Base-by-base conservation (phyloP, 495 filamentous ascomycete genomes). In the Podospora fimiseda region DNA sequence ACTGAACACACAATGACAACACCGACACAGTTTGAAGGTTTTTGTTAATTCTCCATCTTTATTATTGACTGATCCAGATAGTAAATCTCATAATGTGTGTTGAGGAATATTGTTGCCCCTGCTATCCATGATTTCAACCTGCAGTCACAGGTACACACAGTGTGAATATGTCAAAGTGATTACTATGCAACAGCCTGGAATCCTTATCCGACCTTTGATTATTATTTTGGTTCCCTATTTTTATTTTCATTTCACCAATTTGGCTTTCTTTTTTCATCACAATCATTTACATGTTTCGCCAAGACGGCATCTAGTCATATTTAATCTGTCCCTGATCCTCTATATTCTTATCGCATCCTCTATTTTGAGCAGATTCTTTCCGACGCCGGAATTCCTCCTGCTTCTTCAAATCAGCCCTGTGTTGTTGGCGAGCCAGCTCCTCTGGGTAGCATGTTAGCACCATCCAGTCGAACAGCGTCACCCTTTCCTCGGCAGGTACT, bases 391-490 rank as follows among this genome's bases (percentile, higher is more conserved):
- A 33, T 33, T 33, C 27, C 27, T 33, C 27, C 27, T 33, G 6
- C 11, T 33, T 5, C 27, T 33, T 33, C 27, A 33, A 11, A 33
- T 5, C 27, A 33, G 27, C 27, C 11, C 27, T 33, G 24, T 58
- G 56, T 48, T 60, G 49, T 57, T 66, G 58, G 16, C 30, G 46
- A 18, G 24, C 45, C 18, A 62, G 24, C 52, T 64, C 59, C 30
- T 60, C 65, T 64, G 64, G 66, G 51, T 64, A 70, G 55, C 59
- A 61, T 15, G 59, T 68, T 47, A 70, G 63, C 56, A 54, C 61
- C 53, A 70, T 59, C 67, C 67, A 70, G 57, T 70, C 67, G 55
- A 70, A 70, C 20, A 70, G 22, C 8, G 52, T 61, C n/a, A 61
- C 48, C 18, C 67, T 57, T n/a, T 66, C 56, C 51, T 44, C 55